phyloP scores from a whole-genome alignment of 2,329 filamentous ascomycete species.

The Colletotrichum chlorophyti region DNA sequence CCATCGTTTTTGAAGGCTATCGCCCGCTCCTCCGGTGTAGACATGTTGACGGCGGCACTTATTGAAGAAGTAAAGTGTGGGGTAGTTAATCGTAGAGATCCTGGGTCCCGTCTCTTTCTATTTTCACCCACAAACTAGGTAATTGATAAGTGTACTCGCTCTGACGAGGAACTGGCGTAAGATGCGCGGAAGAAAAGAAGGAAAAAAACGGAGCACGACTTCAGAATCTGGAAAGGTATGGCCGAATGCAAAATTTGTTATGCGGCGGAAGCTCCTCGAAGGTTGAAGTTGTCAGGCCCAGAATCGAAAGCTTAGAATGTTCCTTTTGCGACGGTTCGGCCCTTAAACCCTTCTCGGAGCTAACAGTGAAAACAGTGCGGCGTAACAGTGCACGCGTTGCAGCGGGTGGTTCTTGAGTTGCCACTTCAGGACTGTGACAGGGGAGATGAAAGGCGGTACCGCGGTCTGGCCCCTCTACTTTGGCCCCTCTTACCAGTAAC shows the following conservation, averaged over 20 bases:
- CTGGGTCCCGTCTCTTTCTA: not conserved
- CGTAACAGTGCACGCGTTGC: conserved; percentile 12
- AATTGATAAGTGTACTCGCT: conserved; percentile 6
- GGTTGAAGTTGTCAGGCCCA: conserved; percentile 19
- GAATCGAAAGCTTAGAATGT: conserved; percentile 18
- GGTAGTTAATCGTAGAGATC: conserved; percentile 14
- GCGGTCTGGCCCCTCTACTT: conserved; percentile 9
- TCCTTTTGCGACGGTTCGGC: conserved; percentile 24
- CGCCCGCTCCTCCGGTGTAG: conserved; percentile 67
- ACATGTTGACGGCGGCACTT: conserved; percentile 40
- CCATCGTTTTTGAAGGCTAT: conserved; percentile 89
- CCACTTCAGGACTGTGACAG: conserved; percentile 15
- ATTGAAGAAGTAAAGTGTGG: conserved; percentile 13
- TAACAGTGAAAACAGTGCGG: conserved; percentile 17
- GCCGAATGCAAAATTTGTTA: conserved; percentile 11
- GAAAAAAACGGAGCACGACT: not conserved
- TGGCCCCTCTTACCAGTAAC: not conserved
- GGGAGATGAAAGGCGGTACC: conserved; percentile 4
- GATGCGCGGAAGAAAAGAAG: too few relatives aligned
- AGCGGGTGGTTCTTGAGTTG: conserved; percentile 10
- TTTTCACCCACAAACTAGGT: conserved; percentile 7
- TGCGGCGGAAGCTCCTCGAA: conserved; percentile 27
- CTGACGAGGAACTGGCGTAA: not conserved
- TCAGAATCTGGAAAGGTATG: not conserved
- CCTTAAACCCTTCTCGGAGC: conserved; percentile 25